A percentile compares a stretch with the other conserved stretches of the same genome.
phyloP scores from a whole-genome alignment of 2,329 filamentous ascomycete genomes.

The Penicillium italicum region DNA sequence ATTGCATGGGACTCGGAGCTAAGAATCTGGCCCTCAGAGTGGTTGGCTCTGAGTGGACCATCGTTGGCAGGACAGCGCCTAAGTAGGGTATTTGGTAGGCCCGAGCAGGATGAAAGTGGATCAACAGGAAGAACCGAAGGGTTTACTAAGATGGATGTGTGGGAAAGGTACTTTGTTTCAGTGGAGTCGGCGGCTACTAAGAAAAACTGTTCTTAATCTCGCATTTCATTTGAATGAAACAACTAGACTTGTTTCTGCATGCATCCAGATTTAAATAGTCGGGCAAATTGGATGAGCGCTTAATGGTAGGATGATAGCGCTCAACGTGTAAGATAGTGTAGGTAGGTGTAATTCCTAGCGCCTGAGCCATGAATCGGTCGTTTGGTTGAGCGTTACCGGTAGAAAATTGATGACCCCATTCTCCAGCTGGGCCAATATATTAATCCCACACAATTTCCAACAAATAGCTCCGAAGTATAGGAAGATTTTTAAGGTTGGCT shows the following conservation, averaged over 20 bases:
- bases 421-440: background rate
- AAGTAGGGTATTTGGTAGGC: background rate
- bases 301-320: background rate
- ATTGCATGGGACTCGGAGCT: background rate
- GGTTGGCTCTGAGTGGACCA: background rate
- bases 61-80: background rate
- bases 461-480: background rate
- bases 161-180: background rate
- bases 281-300: background rate
- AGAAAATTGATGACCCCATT: background rate
- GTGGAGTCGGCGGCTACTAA: background rate
- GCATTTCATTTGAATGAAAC: background rate
- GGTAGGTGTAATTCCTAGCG: background rate
- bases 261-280: background rate
- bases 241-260: background rate
- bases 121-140: background rate
- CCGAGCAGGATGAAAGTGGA: background rate
- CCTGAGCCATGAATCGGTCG: background rate
- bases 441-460: background rate
- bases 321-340: background rate
- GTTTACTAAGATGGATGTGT: no score
- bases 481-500: accelerated
- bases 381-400: background rate
- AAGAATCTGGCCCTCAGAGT: background rate
- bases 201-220: background rate